These are phyloP conservation scores for Lactuca sativa DNA, from an alignment of 129 eudicot species.

Conservation along the genomic window DNA sequence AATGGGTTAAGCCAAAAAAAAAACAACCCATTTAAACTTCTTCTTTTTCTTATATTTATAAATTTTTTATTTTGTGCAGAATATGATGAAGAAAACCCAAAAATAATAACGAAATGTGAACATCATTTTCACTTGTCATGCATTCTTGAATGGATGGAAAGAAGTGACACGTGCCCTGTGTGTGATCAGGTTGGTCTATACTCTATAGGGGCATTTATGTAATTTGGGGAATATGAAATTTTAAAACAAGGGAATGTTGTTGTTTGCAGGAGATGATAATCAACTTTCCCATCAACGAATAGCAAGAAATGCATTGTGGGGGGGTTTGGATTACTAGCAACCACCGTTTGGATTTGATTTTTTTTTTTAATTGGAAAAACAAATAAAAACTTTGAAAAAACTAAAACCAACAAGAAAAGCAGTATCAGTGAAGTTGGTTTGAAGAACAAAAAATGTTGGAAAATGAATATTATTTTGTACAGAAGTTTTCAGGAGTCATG, in stretches of 20 bases:
- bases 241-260: background rate
- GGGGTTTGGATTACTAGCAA: conserved; percentile 25
- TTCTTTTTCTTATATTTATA: background rate
- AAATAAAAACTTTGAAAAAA: conserved; percentile 18
- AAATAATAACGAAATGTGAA: conserved; percentile 81
- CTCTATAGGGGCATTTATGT: background rate
- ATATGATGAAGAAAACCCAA: conserved; percentile 87
- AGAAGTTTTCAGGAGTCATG: conserved; percentile 28
- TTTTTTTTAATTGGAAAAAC: conserved; percentile 25
- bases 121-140: conserved; percentile 95
- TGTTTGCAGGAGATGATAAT: conserved; percentile 71
- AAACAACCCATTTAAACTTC: background rate
- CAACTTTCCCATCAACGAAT: conserved; percentile 44
- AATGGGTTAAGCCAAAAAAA: background rate
- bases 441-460: conserved; percentile 30
- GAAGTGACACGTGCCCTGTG: conserved; percentile 92
- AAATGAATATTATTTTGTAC: conserved; percentile 44
- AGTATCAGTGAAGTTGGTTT: conserved; percentile 2
- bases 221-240: background rate
- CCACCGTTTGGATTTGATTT: conserved; percentile 16
- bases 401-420: conserved; percentile 26
- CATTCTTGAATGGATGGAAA: conserved; percentile 97
- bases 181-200: conserved; percentile 73
- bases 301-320: conserved; percentile 33
- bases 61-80: conserved; percentile 47